Percentiles rank a stretch among this genome's conserved stretches.
These are phyloP conservation scores for Solanum neorickii DNA, from an alignment of 257 asterid species.

Conservation along the genomic window DNA sequence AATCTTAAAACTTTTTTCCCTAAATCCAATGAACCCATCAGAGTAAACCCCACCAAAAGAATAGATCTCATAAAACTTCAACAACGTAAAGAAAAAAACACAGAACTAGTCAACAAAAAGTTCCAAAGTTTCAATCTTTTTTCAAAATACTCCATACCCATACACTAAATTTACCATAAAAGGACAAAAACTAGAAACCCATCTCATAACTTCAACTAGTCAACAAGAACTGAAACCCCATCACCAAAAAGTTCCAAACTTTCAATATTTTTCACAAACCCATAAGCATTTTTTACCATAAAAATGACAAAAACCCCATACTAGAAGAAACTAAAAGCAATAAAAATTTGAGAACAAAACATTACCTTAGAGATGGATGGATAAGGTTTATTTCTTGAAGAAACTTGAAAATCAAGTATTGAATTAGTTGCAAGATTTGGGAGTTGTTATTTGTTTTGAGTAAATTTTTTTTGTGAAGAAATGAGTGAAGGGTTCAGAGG, in stretches of 20 bases:
- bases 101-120: not conserved
- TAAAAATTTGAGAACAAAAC: not conserved
- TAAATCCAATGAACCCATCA: not conserved
- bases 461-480: not conserved
- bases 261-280: not conserved
- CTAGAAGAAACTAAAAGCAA: not conserved
- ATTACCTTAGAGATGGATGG: not conserved
- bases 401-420: not conserved
- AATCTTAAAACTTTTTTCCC: not conserved
- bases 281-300: not conserved
- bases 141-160: not conserved
- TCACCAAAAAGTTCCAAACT: not conserved
- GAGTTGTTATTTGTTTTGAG: not conserved
- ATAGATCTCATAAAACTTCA: not conserved
- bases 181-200: conserved; percentile 4
- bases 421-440: not conserved
- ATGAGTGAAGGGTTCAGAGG: conserved; percentile 11
- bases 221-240: not conserved
- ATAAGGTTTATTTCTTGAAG: not conserved
- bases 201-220: not conserved
- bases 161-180: not conserved
- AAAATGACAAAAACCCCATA: not conserved
- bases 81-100: not conserved
- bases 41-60: not conserved
- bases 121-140: conserved; percentile 6